Conservation (phyloP, 1,284 basidiomycete species). For the Pterulicium gracile region DNA sequence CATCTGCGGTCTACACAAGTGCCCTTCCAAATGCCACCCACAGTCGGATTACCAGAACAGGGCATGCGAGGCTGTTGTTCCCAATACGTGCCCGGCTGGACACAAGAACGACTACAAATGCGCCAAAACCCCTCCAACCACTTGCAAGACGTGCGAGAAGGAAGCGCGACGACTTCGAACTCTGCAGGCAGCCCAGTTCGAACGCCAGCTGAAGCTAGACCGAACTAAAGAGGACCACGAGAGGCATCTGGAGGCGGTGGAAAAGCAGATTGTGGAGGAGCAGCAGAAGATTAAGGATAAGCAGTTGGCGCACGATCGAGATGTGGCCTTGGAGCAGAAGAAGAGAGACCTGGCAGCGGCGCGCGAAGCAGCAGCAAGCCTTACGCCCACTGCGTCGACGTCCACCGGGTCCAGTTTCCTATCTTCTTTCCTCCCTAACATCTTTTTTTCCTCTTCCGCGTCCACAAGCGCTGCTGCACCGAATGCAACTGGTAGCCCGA, state of each 20-base stretch:
- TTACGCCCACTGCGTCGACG: background rate
- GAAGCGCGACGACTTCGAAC: constrained; percentile 18
- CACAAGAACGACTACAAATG: constrained; percentile 27
- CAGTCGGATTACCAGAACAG: constrained; percentile 36
- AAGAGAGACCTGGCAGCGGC: constrained; percentile 20
- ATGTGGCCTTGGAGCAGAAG: constrained; percentile 20
- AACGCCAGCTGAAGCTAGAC: constrained; percentile 22
- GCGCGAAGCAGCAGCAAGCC: background rate
- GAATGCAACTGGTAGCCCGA: no score
- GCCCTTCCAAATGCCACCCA: constrained; percentile 46
- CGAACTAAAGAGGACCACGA: constrained; percentile 20
- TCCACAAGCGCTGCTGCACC: no score
- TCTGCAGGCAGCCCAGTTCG: constrained; percentile 18
- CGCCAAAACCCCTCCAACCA: constrained; percentile 18
- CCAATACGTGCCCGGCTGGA: constrained; percentile 22
- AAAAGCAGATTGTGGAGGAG: constrained; percentile 20
- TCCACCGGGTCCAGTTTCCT: background rate
- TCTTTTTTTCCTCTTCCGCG: background rate
- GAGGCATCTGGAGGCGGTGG: constrained; percentile 19
- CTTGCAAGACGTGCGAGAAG: constrained; percentile 23
- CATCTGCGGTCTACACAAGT: constrained; percentile 37
- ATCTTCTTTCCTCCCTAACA: background rate
- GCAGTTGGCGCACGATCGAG: constrained; percentile 17
- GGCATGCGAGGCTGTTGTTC: constrained; percentile 23
- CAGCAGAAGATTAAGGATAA: constrained; percentile 14